These are phyloP conservation scores for Rubroboletus satanas DNA, from an alignment of 768 basidiomycete genomes.

Conservation along the genomic window DNA sequence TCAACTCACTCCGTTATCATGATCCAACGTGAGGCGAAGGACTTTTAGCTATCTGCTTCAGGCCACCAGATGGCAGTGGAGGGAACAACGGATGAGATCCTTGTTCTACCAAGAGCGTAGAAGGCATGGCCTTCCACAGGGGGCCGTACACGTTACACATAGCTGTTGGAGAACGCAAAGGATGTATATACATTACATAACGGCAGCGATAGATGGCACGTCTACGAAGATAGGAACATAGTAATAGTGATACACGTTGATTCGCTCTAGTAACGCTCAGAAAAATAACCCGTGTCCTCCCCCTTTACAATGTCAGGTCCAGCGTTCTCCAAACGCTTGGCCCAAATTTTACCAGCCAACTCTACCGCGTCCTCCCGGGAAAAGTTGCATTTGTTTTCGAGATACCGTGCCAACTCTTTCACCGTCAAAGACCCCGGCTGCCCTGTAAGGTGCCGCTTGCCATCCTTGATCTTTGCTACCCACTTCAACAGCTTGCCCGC, in stretches of 20 bases:
- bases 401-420: slow-evolving; percentile 13
- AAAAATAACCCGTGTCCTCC: background rate
- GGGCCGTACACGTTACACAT: background rate
- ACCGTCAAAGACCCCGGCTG: slow-evolving; percentile 6
- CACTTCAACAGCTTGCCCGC: slow-evolving; percentile 20
- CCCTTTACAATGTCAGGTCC: slow-evolving; percentile 8
- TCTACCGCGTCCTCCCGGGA: slow-evolving; percentile 8
- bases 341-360: slow-evolving; percentile 20
- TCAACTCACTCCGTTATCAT: background rate
- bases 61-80: background rate
- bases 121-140: background rate
- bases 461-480: slow-evolving; percentile 10
- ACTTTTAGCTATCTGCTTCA: background rate
- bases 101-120: background rate
- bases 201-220: background rate
- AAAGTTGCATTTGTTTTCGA: slow-evolving; percentile 16
- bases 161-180: background rate
- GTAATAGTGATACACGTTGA: background rate
- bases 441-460: background rate
- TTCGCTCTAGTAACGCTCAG: background rate
- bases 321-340: slow-evolving; percentile 3
- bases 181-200: background rate
- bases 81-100: background rate
- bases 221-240: background rate
- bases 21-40: background rate